Conservation (phyloP, 1,284 basidiomycete genomes). For the Singerocomus inundabilis region DNA sequence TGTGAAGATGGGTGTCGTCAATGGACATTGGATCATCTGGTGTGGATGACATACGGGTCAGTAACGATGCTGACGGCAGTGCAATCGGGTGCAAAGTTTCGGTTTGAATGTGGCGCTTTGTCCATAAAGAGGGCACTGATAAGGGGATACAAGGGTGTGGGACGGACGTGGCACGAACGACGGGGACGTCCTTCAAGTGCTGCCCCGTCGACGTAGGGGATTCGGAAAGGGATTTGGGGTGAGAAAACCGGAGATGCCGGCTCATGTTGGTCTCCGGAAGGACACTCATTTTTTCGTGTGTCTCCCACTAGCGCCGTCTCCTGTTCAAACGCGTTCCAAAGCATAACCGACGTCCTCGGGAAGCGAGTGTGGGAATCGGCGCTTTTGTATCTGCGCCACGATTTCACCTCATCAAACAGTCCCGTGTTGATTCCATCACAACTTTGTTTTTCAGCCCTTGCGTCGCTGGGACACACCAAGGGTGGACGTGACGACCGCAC, state of each 20-base stretch:
- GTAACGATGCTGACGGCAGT: slow-evolving; percentile 1
- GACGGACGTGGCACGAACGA: neutral
- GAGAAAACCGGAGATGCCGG: neutral
- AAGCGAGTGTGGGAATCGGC: slow-evolving; percentile 25
- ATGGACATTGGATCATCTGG: neutral
- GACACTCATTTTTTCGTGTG: no score
- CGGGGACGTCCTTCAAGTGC: neutral
- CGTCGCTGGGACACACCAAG: slow-evolving; percentile 10
- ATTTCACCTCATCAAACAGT: slow-evolving; percentile 11
- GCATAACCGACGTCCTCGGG: slow-evolving; percentile 18
- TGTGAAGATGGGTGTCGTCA: slow-evolving; percentile 6
- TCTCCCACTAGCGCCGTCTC: no score
- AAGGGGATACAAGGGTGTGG: neutral
- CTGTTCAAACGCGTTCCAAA: slow-evolving; percentile 9
- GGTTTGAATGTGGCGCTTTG: no score
- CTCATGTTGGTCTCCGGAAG: no score
- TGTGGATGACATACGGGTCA: neutral
- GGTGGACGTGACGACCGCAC: slow-evolving; percentile 17
- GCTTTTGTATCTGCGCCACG: slow-evolving; percentile 15
- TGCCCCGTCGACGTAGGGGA: no score
- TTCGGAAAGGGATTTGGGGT: no score
- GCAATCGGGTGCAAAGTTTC: neutral
- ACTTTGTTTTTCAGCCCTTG: slow-evolving; percentile 25
- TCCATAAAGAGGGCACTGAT: neutral
- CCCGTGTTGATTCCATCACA: slow-evolving; percentile 12